Conservation (phyloP, 73 alveolate species). For the Diophrys appendiculata region DNA sequence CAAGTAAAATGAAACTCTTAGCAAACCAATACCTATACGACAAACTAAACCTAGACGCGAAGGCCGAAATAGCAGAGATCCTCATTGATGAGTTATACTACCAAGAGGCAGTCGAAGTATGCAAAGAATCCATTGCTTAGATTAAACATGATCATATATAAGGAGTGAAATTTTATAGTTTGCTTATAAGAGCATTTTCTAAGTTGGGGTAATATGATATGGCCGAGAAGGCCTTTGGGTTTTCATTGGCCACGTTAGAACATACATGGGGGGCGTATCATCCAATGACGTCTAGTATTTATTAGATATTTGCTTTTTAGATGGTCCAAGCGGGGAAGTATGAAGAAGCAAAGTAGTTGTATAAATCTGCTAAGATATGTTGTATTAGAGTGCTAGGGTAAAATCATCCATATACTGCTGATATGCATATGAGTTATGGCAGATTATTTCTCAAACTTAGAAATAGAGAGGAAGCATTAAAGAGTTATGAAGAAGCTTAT, state of each 20-base stretch:
- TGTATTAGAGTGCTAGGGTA: conserved; percentile 73
- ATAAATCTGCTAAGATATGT: conserved; percentile 54
- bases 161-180: conserved; percentile 64
- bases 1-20: conserved; percentile 47
- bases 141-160: conserved; percentile 60
- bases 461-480: conserved; percentile 57
- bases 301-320: conserved; percentile 65
- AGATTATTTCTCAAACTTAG: conserved; percentile 53
- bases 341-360: conserved; percentile 68
- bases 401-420: conserved; percentile 79
- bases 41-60: conserved; percentile 24
- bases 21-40: conserved; percentile 41
- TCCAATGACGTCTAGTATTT: conserved; percentile 70
- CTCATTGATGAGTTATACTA: conserved; percentile 41
- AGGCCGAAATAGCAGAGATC: conserved; percentile 68
- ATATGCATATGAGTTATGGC: conserved; percentile 73
- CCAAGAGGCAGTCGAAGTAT: conserved; percentile 52
- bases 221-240: conserved; percentile 49
- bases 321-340: conserved; percentile 43
- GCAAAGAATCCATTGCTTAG: conserved; percentile 28
- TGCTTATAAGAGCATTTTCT: conserved; percentile 61
- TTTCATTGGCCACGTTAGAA: conserved; percentile 55
- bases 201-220: conserved; percentile 21
- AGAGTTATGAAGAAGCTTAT: conserved; percentile 62
- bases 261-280: conserved; percentile 77